Evolutionary conservation across 768 basidiomycete genomes (phyloP), one percentile per base, ranked within the genome.

Genomic region (Suillus subaureus): DNA sequence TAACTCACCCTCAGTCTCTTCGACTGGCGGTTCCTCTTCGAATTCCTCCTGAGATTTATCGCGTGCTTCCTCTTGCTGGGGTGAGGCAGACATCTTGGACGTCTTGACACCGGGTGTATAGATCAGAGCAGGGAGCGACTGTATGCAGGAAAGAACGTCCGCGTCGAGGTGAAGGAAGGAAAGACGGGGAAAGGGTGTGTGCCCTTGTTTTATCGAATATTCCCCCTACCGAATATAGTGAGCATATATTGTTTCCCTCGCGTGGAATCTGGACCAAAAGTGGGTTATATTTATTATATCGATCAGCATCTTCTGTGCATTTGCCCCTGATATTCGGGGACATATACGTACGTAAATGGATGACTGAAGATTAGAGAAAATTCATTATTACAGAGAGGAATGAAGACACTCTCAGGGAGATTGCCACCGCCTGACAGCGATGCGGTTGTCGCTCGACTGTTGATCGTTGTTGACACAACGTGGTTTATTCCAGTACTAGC

Each of bases 181-280:
- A 86, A 84, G 83, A 82, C 85, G 87, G 87, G 84, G 82, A 84
- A 85, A 88, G 82, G 81, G 80, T 83, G 79, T 69, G 79, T 79
- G 80, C 79, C 78, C 85, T 85, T 85, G 87, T 87, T 91, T 92
- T 91, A 90, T 87, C 86, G 85, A 87, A 85, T 84, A 81, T 74
- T 82, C 81, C 82, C 80, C 82, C 84, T 85, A 81, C 87, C 87
- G 86, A 84, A 87, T 87, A 81, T 88, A 87, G 87, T 84, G 83
- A 82, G 79, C 81, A 79, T 75, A 72, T 77, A 76, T 87, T 88
- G 83, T 89, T 88, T 83, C 81, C 77, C 83, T 86, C 84, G 87
- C 85, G 84, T 87, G 85, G 81, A 85, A 81, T 82, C 75, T 72
- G 73, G 72, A 71, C 83, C 80, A 85, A 86, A 84, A 79, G 77